A percentile compares a stretch with the other conserved stretches of the same genome.
phyloP scores from a whole-genome alignment of 495 filamentous ascomycete genomes.

The Aspergillus asperescens region DNA sequence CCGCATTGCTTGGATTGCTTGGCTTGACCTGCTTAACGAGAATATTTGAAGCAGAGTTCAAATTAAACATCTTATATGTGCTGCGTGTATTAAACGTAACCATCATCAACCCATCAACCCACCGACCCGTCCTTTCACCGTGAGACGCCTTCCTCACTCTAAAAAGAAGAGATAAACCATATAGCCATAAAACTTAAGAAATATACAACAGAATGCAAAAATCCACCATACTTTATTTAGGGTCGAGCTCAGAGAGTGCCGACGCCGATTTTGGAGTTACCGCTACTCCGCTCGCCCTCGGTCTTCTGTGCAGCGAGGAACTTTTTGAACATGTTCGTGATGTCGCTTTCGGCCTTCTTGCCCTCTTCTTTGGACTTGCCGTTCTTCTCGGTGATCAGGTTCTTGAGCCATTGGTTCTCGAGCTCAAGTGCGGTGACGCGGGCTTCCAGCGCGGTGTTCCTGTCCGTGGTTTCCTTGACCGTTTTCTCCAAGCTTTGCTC shows the following conservation, averaged over 20 bases:
- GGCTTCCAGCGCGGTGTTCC: slow-evolving; percentile 71
- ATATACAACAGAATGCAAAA: slow-evolving; percentile 6
- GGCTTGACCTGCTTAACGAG: too few relatives aligned
- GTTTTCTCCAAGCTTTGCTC: slow-evolving; percentile 86
- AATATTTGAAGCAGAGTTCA: too few relatives aligned
- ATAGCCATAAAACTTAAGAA: slow-evolving; percentile 10
- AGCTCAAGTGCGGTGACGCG: slow-evolving; percentile 81
- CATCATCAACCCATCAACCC: slow-evolving; percentile 18
- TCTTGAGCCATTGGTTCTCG: slow-evolving; percentile 96
- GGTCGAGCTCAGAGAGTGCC: slow-evolving; percentile 21
- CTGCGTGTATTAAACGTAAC: slow-evolving; percentile 9
- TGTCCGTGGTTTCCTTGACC: slow-evolving; percentile 84
- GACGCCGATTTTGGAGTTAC: slow-evolving; percentile 38
- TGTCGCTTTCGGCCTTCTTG: slow-evolving; percentile 38
- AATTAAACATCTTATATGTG: background rate
- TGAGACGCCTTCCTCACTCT: slow-evolving; percentile 17
- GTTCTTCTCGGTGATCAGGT: slow-evolving; percentile 90
- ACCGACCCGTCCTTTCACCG: slow-evolving; percentile 13
- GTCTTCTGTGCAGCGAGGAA: slow-evolving; percentile 41
- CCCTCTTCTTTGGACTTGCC: slow-evolving; percentile 37
- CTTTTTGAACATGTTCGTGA: slow-evolving; percentile 47
- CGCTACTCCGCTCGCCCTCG: slow-evolving; percentile 29
- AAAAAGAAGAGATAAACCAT: slow-evolving; percentile 5
- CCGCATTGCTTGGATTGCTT: background rate
- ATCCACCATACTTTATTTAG: background rate